Evolutionary conservation across 1,139 yeast genomes (phyloP).

Genomic region (Kluyveromyces sp.): DNA sequence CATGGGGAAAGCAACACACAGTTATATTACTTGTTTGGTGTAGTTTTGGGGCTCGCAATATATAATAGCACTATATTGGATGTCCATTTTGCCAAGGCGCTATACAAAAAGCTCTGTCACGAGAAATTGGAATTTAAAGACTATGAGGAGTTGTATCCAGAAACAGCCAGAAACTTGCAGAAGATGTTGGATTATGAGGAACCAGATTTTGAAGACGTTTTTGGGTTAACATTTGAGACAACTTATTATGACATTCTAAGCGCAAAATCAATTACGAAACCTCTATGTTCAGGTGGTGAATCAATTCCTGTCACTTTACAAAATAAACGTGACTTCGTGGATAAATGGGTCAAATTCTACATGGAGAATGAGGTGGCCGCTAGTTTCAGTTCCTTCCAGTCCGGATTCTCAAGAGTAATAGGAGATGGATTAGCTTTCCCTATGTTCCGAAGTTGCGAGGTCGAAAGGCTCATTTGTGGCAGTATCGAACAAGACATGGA

Average conservation of each 20-base stretch:
- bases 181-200: conserved; percentile 43
- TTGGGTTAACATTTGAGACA: conserved; percentile 45
- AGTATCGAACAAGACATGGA: conserved; percentile 56
- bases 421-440: conserved; percentile 69
- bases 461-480: conserved; percentile 73
- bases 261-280: conserved; percentile 24
- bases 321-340: conserved; percentile 56
- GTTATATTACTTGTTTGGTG: conserved; percentile 69
- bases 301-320: conserved; percentile 42
- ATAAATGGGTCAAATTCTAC: conserved; percentile 52
- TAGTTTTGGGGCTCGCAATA: conserved; percentile 80
- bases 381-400: conserved; percentile 51
- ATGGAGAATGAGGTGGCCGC: conserved; percentile 45
- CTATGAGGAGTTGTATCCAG: conserved; percentile 59
- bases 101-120: conserved; percentile 67
- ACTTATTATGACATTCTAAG: conserved; percentile 37
- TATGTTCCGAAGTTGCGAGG: conserved; percentile 72
- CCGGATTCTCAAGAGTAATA: conserved; percentile 68
- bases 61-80: conserved; percentile 85
- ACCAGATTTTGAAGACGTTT: conserved; percentile 39
- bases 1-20: conserved; percentile 29
- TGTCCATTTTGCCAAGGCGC: conserved; percentile 62
- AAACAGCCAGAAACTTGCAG: conserved; percentile 49
- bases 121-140: conserved; percentile 53
- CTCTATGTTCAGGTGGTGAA: conserved; percentile 53